Evolutionary conservation across 1,284 basidiomycete species (phyloP).

Genomic region (Baeospora myosura): DNA sequence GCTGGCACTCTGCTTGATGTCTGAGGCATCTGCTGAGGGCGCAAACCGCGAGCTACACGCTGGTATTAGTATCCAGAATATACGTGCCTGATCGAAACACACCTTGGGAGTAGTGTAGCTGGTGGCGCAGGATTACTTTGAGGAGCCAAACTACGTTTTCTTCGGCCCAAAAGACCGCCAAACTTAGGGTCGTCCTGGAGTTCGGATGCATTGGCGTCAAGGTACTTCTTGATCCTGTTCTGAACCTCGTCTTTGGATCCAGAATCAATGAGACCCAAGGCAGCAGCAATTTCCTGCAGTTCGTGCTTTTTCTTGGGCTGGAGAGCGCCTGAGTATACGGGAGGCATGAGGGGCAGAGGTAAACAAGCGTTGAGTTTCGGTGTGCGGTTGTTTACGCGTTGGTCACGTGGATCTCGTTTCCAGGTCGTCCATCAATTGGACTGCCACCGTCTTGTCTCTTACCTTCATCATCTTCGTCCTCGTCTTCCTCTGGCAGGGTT

Average conservation of each 20-base stretch:
- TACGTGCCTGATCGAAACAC: neutral
- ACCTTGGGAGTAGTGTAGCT: slow-evolving; percentile 7
- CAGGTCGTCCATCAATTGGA: no score
- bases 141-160: slow-evolving; percentile 37
- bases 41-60: slow-evolving; percentile 17
- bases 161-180: slow-evolving; percentile 42
- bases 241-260: slow-evolving; percentile 59
- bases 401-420: no score
- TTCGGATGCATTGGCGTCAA: slow-evolving; percentile 40
- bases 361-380: no score
- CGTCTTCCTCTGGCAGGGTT: slow-evolving; percentile 30
- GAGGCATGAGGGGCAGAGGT: slow-evolving; percentile 13
- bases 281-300: slow-evolving; percentile 47
- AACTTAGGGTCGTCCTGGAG: slow-evolving; percentile 50
- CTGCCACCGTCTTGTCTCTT: no score
- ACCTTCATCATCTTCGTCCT: slow-evolving; percentile 11
- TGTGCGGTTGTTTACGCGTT: no score
- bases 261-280: slow-evolving; percentile 39
- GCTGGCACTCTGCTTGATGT: slow-evolving; percentile 13
- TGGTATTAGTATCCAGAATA: slow-evolving; percentile 2
- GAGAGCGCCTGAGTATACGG: slow-evolving; percentile 38
- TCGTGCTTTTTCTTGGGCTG: slow-evolving; percentile 56
- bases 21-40: slow-evolving; percentile 16
- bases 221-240: slow-evolving; percentile 47
- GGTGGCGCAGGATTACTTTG: slow-evolving; percentile 1